Conservation (phyloP, 495 filamentous ascomycete species). For the Penicillium goetzii region DNA sequence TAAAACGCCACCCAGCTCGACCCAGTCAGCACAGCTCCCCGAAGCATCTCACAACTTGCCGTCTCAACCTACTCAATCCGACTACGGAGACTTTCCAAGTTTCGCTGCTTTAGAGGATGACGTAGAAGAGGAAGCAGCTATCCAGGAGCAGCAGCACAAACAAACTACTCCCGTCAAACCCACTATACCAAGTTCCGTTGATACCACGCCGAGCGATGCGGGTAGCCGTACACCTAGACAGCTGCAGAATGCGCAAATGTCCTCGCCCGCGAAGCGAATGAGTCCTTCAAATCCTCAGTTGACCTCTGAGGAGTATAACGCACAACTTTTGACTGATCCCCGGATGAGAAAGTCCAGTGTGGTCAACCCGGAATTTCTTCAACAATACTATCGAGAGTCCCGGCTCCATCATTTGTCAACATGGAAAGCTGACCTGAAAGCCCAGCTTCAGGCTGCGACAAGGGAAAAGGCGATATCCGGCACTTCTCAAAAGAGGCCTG, state of each 20-base stretch:
- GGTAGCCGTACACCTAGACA: neutral
- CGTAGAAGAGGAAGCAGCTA: neutral
- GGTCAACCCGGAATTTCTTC: constrained; percentile 87
- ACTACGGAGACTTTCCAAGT: constrained; percentile 53
- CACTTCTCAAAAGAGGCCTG: constrained; percentile 47
- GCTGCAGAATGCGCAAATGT: constrained; percentile 13
- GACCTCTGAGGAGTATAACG: constrained; percentile 92
- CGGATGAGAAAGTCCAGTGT: constrained; percentile 81
- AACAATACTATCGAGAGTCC: constrained; percentile 92
- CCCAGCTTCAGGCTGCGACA: constrained; percentile 77
- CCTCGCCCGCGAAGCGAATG: constrained; percentile 12
- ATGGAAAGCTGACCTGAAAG: constrained; percentile 93
- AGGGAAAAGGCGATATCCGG: constrained; percentile 66
- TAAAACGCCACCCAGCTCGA: constrained; percentile 17
- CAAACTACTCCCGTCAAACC: neutral
- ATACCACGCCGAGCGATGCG: neutral
- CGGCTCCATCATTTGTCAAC: constrained; percentile 91
- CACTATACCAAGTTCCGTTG: neutral
- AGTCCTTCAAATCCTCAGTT: constrained; percentile 46
- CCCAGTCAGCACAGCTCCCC: neutral
- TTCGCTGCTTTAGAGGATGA: constrained; percentile 32
- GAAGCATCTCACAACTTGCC: neutral
- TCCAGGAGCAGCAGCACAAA: neutral
- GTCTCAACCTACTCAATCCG: constrained; percentile 36
- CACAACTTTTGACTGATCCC: constrained; percentile 76